Conservation (phyloP, 164 flowering plant genomes). For the Vitis cinerea region DNA sequence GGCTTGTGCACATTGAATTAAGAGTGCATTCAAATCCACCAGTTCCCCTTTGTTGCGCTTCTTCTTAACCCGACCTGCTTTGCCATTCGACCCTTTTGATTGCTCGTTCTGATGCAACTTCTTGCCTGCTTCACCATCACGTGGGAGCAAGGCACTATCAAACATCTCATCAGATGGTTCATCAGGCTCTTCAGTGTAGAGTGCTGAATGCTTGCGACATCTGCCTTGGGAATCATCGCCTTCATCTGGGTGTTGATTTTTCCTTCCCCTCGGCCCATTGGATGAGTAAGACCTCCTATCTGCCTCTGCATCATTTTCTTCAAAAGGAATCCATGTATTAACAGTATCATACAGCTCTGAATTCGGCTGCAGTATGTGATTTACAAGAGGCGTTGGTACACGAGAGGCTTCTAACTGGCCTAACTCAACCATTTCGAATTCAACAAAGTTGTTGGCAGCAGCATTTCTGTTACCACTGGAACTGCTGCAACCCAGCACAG, state of each 20-base stretch:
- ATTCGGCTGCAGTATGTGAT: too few species aligned
- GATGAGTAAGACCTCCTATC: slow-evolving; percentile 17
- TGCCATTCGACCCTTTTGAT: slow-evolving; percentile 7
- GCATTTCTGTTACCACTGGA: not conserved
- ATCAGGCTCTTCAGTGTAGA: slow-evolving; percentile 13
- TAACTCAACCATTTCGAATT: too few species aligned
- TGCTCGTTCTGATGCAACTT: slow-evolving; percentile 7
- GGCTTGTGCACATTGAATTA: slow-evolving; percentile 6
- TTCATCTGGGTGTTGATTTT: slow-evolving; percentile 40
- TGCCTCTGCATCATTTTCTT: too few species aligned
- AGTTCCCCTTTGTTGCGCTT: slow-evolving; percentile 17
- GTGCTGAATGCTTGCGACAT: slow-evolving; percentile 45
- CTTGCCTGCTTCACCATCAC: slow-evolving; percentile 1
- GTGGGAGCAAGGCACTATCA: slow-evolving; percentile 25
- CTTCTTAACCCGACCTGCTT: slow-evolving; percentile 7
- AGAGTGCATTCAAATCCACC: slow-evolving; percentile 16
- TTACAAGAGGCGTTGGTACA: too few species aligned
- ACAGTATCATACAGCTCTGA: too few species aligned
- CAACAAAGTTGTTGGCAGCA: too few species aligned
- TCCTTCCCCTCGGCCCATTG: slow-evolving; percentile 33
- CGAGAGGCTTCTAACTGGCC: too few species aligned
- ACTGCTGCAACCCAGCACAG: slow-evolving; percentile 6
- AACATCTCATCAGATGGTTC: slow-evolving; percentile 28
- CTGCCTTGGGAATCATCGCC: slow-evolving; percentile 33
- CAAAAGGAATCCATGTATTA: too few species aligned